A percentile compares a stretch with the other conserved stretches of the same genome.
phyloP scores from a whole-genome alignment of 2,329 filamentous ascomycete genomes.

The Teratosphaeria epicoccoides region DNA sequence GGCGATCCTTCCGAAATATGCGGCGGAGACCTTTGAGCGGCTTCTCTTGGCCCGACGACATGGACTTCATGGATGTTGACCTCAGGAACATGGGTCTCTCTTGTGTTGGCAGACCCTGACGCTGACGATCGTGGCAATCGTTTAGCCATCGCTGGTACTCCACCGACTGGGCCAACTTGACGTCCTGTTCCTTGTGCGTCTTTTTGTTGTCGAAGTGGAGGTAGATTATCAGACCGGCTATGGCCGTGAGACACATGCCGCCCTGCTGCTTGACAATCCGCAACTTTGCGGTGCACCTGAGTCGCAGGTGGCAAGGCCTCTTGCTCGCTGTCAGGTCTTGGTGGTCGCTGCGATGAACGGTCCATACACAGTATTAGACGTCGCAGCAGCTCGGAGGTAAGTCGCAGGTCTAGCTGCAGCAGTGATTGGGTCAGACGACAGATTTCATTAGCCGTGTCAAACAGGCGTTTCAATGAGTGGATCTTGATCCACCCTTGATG shows the following conservation, averaged over 20 bases:
- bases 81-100: background rate
- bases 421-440: background rate
- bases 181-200: background rate
- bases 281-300: background rate
- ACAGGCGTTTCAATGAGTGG: background rate
- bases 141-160: background rate
- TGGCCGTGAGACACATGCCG: background rate
- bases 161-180: background rate
- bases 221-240: background rate
- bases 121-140: background rate
- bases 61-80: background rate
- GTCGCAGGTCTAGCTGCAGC: too few species aligned
- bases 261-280: background rate
- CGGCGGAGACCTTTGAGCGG: background rate
- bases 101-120: background rate
- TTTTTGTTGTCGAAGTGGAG: background rate
- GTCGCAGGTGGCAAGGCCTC: background rate
- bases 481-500: background rate
- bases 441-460: background rate
- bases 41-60: background rate
- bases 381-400: background rate
- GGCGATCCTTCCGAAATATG: background rate
- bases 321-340: background rate
- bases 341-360: background rate
- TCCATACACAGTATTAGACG: background rate